A percentile compares a stretch with the other conserved stretches of the same genome.
phyloP scores from a whole-genome alignment of 495 filamentous ascomycete genomes.

The Daldinia loculata region DNA sequence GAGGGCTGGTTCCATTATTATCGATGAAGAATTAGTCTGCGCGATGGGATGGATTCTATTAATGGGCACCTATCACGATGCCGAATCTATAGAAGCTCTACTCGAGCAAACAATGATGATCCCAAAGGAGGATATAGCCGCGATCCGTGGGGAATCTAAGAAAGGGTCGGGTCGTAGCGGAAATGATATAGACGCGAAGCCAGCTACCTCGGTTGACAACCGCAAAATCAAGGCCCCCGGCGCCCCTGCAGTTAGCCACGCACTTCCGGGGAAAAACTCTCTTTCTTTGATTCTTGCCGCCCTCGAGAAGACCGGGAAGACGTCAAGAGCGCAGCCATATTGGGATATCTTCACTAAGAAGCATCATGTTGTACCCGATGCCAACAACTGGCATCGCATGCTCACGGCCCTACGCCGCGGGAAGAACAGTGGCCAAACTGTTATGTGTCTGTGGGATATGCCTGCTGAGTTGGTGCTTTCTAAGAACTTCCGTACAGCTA shows the following conservation, averaged over 20 bases:
- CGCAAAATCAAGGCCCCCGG: slow-evolving; percentile 2
- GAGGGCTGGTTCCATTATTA: slow-evolving; percentile 68
- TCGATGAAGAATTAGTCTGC: slow-evolving; percentile 78
- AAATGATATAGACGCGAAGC: background rate
- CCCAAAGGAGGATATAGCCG: slow-evolving; percentile 55
- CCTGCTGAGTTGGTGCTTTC: slow-evolving; percentile 49
- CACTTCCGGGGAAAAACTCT: slow-evolving; percentile 69
- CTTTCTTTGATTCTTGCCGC: slow-evolving; percentile 74
- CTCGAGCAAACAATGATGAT: slow-evolving; percentile 81
- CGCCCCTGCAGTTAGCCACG: slow-evolving; percentile 45
- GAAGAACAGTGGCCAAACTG: slow-evolving; percentile 64
- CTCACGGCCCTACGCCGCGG: slow-evolving; percentile 72
- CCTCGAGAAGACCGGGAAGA: slow-evolving; percentile 60
- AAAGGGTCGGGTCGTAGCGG: slow-evolving; percentile 2
- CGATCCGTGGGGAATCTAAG: slow-evolving; percentile 1
- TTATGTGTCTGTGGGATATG: slow-evolving; percentile 63
- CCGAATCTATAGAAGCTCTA: slow-evolving; percentile 74
- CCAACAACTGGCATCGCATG: slow-evolving; percentile 69
- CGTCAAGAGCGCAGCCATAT: slow-evolving; percentile 66
- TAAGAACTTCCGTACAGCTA: slow-evolving; percentile 74
- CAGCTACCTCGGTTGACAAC: background rate
- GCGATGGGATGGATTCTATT: slow-evolving; percentile 80
- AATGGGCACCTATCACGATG: slow-evolving; percentile 62
- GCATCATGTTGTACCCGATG: slow-evolving; percentile 71
- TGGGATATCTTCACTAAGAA: slow-evolving; percentile 73